Evolutionary conservation across 2,329 filamentous ascomycete species (phyloP).

Genomic region (Pestalotiopsis sp.): DNA sequence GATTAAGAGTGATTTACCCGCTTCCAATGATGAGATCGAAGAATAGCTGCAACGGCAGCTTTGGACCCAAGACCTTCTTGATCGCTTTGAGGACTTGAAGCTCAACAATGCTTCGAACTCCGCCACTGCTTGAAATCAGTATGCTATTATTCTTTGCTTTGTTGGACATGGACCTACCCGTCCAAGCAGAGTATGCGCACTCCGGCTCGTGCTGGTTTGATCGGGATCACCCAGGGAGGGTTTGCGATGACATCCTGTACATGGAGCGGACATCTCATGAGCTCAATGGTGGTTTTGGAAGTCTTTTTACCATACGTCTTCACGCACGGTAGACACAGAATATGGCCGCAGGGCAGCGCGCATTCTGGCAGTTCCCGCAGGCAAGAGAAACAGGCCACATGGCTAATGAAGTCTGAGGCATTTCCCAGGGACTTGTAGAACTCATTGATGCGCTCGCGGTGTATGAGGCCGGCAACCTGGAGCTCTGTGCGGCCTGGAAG

Average conservation of each 20-base stretch:
- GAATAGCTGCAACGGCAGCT: constrained; percentile 32
- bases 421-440: constrained; percentile 30
- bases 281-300: constrained; percentile 32
- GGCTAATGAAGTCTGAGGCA: constrained; percentile 29
- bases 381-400: constrained; percentile 33
- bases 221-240: constrained; percentile 31
- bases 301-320: constrained; percentile 31
- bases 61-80: constrained; percentile 30
- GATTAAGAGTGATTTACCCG: constrained; percentile 24
- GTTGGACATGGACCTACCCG: constrained; percentile 24
- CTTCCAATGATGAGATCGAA: constrained; percentile 35
- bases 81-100: constrained; percentile 31
- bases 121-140: constrained; percentile 23
- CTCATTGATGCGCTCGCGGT: constrained; percentile 33
- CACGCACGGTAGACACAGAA: constrained; percentile 31
- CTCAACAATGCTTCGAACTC: constrained; percentile 30
- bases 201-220: constrained; percentile 31
- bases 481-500: constrained; percentile 30
- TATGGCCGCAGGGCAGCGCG: constrained; percentile 32
- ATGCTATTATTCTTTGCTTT: not conserved
- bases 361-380: constrained; percentile 33
- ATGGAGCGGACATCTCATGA: constrained; percentile 31
- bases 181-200: constrained; percentile 31
- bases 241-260: constrained; percentile 29
- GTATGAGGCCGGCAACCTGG: constrained; percentile 29